Conservation (phyloP, 2,329 filamentous ascomycete genomes). For the Thermothelomyces thermophilus region DNA sequence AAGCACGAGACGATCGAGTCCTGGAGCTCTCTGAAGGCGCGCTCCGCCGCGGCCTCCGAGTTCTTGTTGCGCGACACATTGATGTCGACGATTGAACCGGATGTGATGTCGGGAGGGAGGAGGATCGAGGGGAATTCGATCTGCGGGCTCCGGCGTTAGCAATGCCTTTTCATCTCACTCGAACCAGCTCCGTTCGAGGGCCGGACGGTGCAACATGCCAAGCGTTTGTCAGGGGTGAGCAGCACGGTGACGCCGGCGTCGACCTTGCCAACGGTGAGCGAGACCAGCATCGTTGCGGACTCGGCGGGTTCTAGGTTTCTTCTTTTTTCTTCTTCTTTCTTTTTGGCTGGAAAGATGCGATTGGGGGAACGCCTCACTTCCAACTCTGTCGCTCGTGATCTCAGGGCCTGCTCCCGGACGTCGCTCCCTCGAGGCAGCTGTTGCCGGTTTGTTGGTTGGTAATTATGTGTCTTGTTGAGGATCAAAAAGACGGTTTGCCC, state of each 20-base stretch:
- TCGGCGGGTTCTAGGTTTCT: not conserved
- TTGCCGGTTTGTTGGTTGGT: constrained; percentile 9
- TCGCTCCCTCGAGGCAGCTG: not conserved
- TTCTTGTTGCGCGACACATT: constrained; percentile 79
- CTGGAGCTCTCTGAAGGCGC: constrained; percentile 78
- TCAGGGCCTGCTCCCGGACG: not conserved
- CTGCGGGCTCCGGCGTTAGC: constrained; percentile 41
- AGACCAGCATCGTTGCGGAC: constrained; percentile 71
- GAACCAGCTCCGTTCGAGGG: too few species aligned
- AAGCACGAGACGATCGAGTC: constrained; percentile 81
- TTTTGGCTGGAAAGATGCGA: not conserved
- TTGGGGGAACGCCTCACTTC: not conserved
- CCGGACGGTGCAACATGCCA: constrained; percentile 50
- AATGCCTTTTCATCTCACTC: not conserved
- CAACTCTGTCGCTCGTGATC: not conserved
- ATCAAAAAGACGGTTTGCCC: constrained; percentile 1
- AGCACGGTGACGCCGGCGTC: constrained; percentile 97
- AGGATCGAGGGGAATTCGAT: constrained; percentile 99
- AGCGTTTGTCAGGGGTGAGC: constrained; percentile 89
- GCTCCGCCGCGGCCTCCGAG: constrained; percentile 68
- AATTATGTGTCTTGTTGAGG: not conserved
- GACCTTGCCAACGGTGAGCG: constrained; percentile 97
- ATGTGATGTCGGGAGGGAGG: constrained; percentile 88
- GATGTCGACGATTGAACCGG: constrained; percentile 96
- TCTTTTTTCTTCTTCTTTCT: too few species aligned